Base-by-base conservation (phyloP, 495 filamentous ascomycete species). In the Hypoxylon fuscum region DNA sequence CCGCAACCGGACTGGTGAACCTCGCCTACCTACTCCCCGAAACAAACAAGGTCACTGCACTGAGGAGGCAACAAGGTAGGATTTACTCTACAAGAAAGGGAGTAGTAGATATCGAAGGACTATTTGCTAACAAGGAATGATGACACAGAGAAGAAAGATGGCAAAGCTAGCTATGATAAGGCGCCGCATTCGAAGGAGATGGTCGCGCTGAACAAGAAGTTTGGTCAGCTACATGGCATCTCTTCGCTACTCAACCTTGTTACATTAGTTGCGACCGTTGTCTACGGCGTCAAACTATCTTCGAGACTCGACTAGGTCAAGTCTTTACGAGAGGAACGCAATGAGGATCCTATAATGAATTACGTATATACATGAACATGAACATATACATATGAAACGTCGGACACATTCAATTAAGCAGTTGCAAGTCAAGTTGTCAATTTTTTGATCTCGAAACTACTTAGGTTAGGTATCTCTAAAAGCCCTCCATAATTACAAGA, bases 151-250 rank as follows among this genome's bases (percentile, higher is more conserved):
- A 71, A 59, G 41, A 78, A 79, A 54, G 94, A 97, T 71, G 90
- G 91, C 52, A 96, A 95, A 81, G 88, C 85, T 71, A 87, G 85
- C 73, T 88, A 91, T 61, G 92, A 96, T 52, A 72, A 78, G 20
- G 81, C 83, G 12, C 86, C 90, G 27, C 89, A 93, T 62, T 91
- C 88, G 5, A 81, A 87, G 71, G 90, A 90, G 76, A 97, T 97
- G 93, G 59, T 81, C 58, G 79, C 79, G 21, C 72, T 98, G 70
- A 97, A 96, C 77, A 89, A 85, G 78, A 79, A 77, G 66, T 98
- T 98, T 77, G 83, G 81, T 4, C 81, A 79, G 38, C 75, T 96
- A 46, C 94, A 98, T 77, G 91, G 94, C 17, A 68, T 86, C 14
- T 93, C 89, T 18, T 86, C 88, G 44, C 65, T 93, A 61, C 64